Conservation (phyloP, 2,329 filamentous ascomycete species). For the Coniochaeta sp. region DNA sequence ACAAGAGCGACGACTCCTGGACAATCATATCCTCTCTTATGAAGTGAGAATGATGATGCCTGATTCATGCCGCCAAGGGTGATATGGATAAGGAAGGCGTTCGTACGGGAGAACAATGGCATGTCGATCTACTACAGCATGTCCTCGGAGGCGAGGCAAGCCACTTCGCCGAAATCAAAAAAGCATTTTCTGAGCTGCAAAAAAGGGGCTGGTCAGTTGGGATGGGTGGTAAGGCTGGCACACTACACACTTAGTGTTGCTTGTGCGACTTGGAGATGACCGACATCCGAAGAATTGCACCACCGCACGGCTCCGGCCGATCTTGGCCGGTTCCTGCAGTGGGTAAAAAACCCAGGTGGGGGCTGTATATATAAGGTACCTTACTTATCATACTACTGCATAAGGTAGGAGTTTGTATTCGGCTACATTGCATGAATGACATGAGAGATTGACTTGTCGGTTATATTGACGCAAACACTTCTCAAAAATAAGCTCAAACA, state of each 20-base stretch:
- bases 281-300: not conserved
- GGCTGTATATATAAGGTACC: not conserved
- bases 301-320: not conserved
- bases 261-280: not conserved
- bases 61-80: not conserved
- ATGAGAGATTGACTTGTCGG: too few relatives aligned
- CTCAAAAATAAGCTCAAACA: not conserved
- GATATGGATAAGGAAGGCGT: not conserved
- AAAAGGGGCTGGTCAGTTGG: not conserved
- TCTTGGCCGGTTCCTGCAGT: not conserved
- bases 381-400: too few relatives aligned
- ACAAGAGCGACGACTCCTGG: not conserved
- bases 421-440: too few relatives aligned
- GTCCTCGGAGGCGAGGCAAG: not conserved
- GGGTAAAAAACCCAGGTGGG: not conserved
- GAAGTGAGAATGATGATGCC: not conserved
- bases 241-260: too few relatives aligned
- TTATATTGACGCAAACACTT: not conserved
- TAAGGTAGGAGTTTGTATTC: too few relatives aligned
- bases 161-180: not conserved
- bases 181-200: not conserved
- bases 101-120: not conserved
- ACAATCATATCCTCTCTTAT: not conserved
- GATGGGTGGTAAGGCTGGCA: not conserved
- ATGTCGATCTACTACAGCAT: not conserved